Percentiles rank a stretch among this genome's conserved stretches.
These are phyloP conservation scores for Globisporangium nodosum DNA, from an alignment of 352 stramenopile species.

Conservation along the genomic window DNA sequence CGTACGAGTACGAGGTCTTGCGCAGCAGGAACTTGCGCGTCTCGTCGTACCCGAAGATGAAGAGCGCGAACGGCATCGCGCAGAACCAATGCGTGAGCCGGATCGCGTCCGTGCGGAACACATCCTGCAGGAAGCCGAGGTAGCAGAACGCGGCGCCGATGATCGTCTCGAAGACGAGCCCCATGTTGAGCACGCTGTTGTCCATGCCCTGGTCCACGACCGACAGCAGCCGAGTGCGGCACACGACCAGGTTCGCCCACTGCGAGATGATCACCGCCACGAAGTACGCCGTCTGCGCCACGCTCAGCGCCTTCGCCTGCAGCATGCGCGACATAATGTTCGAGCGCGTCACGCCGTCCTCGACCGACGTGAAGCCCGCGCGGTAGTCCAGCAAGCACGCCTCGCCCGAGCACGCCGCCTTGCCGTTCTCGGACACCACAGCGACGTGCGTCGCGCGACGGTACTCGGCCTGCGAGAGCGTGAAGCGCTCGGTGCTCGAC, in stretches of 20 bases:
- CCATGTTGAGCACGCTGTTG: slow-evolving; percentile 87
- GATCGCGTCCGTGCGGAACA: slow-evolving; percentile 72
- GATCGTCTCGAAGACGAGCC: slow-evolving; percentile 82
- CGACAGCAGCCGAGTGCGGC: slow-evolving; percentile 82
- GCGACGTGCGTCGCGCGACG: slow-evolving; percentile 10
- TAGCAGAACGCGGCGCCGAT: slow-evolving; percentile 76
- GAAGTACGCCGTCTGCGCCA: slow-evolving; percentile 81
- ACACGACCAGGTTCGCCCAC: slow-evolving; percentile 83
- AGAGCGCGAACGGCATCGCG: slow-evolving; percentile 75
- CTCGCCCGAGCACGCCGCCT: slow-evolving; percentile 21
- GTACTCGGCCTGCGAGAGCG: slow-evolving; percentile 17
- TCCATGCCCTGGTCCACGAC: slow-evolving; percentile 82
- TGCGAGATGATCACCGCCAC: slow-evolving; percentile 75
- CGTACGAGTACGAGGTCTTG: slow-evolving; percentile 48
- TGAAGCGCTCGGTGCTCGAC: slow-evolving; percentile 17
- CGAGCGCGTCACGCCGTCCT: slow-evolving; percentile 15
- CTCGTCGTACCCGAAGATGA: slow-evolving; percentile 86
- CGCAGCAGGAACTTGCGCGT: slow-evolving; percentile 82
- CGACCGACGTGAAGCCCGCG: slow-evolving; percentile 31
- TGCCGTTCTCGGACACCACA: slow-evolving; percentile 13
- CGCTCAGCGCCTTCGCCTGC: slow-evolving; percentile 59
- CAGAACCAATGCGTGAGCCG: slow-evolving; percentile 80
- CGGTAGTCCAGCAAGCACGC: slow-evolving; percentile 38
- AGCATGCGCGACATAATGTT: slow-evolving; percentile 83
- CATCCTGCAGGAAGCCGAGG: slow-evolving; percentile 51